Conservation (phyloP, 169 alveolate species). For the Amoebophrya sp. region DNA sequence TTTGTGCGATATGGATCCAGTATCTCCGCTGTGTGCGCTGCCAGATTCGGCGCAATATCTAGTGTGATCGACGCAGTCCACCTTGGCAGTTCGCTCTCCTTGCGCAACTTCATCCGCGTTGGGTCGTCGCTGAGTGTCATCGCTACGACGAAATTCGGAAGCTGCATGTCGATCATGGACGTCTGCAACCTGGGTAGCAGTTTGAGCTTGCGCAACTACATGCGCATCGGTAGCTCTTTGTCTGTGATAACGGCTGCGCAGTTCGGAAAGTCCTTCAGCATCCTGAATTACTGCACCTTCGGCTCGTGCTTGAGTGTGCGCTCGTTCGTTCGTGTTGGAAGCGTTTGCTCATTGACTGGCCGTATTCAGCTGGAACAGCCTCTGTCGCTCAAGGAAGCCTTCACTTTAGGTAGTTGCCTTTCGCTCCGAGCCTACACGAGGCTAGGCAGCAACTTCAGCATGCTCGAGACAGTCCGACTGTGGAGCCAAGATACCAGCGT, state of each 20-base stretch:
- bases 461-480: not conserved
- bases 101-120: not conserved
- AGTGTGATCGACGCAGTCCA: not conserved
- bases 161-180: not conserved
- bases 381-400: not conserved
- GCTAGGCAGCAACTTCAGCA: not conserved
- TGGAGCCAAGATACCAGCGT: not conserved
- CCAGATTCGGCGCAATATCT: not conserved
- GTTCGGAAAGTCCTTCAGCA: not conserved
- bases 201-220: not conserved
- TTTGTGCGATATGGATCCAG: not conserved
- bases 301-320: not conserved
- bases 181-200: not conserved
- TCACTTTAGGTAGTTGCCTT: not conserved
- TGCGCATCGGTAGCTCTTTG: not conserved
- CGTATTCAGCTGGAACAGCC: not conserved
- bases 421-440: not conserved
- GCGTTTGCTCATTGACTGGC: not conserved
- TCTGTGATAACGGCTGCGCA: not conserved
- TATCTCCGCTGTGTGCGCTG: not conserved
- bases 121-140: not conserved
- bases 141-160: not conserved
- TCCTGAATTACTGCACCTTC: not conserved
- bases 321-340: not conserved
- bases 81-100: constrained; percentile 21